These are phyloP conservation scores for Trametes villosa DNA, from an alignment of 768 basidiomycete genomes.

Conservation along the genomic window DNA sequence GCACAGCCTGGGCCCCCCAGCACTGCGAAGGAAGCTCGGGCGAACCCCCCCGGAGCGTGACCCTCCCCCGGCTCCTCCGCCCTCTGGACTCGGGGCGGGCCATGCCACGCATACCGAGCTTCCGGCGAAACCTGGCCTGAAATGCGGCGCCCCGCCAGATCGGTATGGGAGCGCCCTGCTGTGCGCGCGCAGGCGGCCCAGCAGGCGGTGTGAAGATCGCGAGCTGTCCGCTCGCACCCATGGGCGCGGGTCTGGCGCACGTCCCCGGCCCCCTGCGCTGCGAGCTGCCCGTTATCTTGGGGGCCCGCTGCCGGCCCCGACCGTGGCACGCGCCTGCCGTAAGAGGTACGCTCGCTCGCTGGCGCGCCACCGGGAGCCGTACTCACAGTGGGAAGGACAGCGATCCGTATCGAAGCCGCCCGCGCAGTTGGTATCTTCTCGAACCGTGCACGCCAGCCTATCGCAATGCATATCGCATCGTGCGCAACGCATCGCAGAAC, in stretches of 20 bases:
- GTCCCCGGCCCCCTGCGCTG: background rate
- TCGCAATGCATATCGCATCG: background rate
- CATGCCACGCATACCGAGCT: slow-evolving; percentile 16
- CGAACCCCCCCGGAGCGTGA: slow-evolving; percentile 7
- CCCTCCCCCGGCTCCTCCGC: background rate
- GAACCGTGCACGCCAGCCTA: background rate
- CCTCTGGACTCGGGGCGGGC: slow-evolving; percentile 10
- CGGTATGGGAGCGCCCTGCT: slow-evolving; percentile 18
- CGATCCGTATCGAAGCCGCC: background rate
- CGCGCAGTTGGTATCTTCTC: background rate
- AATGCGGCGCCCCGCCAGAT: slow-evolving; percentile 14
- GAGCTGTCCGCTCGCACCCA: slow-evolving; percentile 10
- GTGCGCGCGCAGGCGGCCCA: slow-evolving; percentile 1
- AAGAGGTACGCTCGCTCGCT: slow-evolving; percentile 12
- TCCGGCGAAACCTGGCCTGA: slow-evolving; percentile 20
- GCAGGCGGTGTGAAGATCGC: slow-evolving; percentile 18
- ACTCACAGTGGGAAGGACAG: slow-evolving; percentile 25
- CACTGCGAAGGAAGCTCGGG: background rate
- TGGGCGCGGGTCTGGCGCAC: slow-evolving; percentile 5
- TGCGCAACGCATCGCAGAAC: background rate
- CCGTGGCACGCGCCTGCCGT: slow-evolving; percentile 11
- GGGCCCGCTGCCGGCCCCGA: slow-evolving; percentile 9
- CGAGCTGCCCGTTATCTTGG: slow-evolving; percentile 6
- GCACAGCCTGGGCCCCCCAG: background rate
- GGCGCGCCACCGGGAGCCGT: background rate